A percentile compares a stretch with the other conserved stretches of the same genome.
Evolutionary conservation across 1,284 basidiomycete species (phyloP).

Genomic region (Paramarasmius palmivorus): DNA sequence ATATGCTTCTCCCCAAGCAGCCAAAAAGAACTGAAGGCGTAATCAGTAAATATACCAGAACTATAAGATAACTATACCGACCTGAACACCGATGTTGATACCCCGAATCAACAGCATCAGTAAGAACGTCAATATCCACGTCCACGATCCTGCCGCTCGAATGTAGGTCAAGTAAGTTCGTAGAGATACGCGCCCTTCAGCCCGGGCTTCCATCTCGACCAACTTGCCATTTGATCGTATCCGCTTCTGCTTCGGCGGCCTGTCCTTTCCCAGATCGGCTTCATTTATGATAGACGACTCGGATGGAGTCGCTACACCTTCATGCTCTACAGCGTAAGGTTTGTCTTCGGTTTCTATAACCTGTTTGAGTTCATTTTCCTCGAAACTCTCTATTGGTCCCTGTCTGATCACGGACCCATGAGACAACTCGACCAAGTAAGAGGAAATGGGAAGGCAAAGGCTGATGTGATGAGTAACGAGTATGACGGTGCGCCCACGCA

Average conservation of each 20-base stretch:
- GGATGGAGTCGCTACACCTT: constrained; percentile 18
- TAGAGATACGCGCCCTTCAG: constrained; percentile 62
- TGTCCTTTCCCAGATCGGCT: constrained; percentile 29
- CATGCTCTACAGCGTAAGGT: constrained; percentile 22
- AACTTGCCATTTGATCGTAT: constrained; percentile 46
- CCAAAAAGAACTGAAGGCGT: constrained; percentile 53
- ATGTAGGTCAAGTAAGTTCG: constrained; percentile 64
- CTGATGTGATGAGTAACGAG: constrained; percentile 88
- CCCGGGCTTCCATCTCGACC: constrained; percentile 61
- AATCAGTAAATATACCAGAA: constrained; percentile 2
- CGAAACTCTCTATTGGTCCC: constrained; percentile 59
- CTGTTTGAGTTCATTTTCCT: constrained; percentile 49
- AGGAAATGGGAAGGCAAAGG: constrained; percentile 63
- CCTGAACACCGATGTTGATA: constrained; percentile 61
- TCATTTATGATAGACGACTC: constrained; percentile 33
- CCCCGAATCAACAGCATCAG: constrained; percentile 57
- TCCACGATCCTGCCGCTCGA: constrained; percentile 55
- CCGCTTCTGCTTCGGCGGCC: not conserved
- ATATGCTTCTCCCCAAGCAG: constrained; percentile 68
- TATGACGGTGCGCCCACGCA: constrained; percentile 70
- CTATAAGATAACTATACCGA: constrained; percentile 24
- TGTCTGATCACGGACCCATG: constrained; percentile 59
- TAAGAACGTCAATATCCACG: constrained; percentile 54
- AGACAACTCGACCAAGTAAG: constrained; percentile 68
- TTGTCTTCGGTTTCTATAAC: constrained; percentile 52